Evolutionary conservation across 208 protist genomes (phyloP).

Genomic region (Wallacemonas collosoma): DNA sequence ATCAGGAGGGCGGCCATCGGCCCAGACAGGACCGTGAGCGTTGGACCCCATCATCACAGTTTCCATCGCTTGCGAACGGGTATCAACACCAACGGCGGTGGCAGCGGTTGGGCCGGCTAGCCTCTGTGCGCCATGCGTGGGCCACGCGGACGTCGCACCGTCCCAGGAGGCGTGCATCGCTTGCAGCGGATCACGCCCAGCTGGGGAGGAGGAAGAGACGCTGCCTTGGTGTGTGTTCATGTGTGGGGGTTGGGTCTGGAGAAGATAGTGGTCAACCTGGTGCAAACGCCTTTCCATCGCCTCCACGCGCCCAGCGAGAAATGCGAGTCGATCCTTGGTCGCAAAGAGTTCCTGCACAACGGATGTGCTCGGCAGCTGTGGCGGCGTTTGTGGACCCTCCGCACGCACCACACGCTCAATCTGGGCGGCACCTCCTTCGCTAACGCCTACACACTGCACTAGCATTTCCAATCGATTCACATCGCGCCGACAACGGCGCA

Average conservation of each 20-base stretch:
- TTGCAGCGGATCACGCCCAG: not conserved
- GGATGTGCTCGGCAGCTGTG: not conserved
- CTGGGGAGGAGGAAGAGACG: no score
- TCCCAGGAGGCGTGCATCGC: not conserved
- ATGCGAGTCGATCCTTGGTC: conserved; percentile 42
- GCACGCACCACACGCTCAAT: not conserved
- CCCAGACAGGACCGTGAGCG: no score
- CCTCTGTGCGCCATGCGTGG: not conserved
- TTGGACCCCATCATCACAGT: no score
- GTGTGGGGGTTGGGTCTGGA: conserved; percentile 18
- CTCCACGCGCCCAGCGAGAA: conserved; percentile 34
- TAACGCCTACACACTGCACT: conserved; percentile 35
- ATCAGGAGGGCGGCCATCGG: no score
- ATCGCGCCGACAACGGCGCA: conserved; percentile 65
- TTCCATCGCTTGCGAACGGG: no score
- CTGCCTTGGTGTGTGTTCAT: no score
- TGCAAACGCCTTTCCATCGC: conserved; percentile 42
- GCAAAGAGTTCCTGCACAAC: conserved; percentile 33
- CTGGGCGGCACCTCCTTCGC: not conserved
- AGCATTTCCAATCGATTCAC: conserved; percentile 81
- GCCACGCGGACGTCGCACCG: not conserved
- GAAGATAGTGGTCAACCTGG: conserved; percentile 29
- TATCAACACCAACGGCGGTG: not conserved
- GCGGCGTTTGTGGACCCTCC: not conserved
- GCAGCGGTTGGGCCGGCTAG: not conserved